A percentile compares a stretch with the other conserved stretches of the same genome.
phyloP scores from a whole-genome alignment of 495 filamentous ascomycete species.

The Apodospora peruviana region DNA sequence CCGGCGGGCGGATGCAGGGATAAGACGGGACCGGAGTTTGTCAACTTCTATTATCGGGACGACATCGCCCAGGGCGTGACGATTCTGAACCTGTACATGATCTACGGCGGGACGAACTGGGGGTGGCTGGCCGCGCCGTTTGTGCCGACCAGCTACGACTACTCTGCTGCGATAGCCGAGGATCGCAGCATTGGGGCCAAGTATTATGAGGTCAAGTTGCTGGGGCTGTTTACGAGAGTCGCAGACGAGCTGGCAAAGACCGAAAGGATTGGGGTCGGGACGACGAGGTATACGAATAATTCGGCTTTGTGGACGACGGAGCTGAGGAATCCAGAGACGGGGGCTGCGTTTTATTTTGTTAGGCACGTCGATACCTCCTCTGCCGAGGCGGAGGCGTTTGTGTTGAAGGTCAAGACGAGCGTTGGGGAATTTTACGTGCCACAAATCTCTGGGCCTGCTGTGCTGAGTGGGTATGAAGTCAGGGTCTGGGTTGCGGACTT shows the following conservation, averaged over 20 bases:
- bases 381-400: constrained; percentile 44
- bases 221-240: constrained; percentile 50
- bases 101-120: constrained; percentile 57
- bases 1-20: constrained; percentile 44
- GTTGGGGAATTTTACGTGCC: background rate
- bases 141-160: constrained; percentile 48
- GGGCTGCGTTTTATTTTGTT: constrained; percentile 52
- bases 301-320: constrained; percentile 40
- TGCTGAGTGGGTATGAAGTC: background rate
- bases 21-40: constrained; percentile 42
- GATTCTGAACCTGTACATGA: constrained; percentile 42
- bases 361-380: constrained; percentile 45
- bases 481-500: constrained; percentile 4
- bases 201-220: constrained; percentile 55
- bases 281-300: constrained; percentile 38
- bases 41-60: constrained; percentile 54
- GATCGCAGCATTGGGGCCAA: constrained; percentile 51
- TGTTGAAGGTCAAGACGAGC: constrained; percentile 10
- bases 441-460: background rate
- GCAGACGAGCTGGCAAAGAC: constrained; percentile 41
- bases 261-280: constrained; percentile 34
- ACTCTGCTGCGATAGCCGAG: constrained; percentile 54
- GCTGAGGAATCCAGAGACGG: constrained; percentile 51
- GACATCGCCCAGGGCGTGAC: constrained; percentile 41
- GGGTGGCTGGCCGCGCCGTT: constrained; percentile 25